Evolutionary conservation across 192 early-diverging fungal species (phyloP).

Genomic region (Backusella tuberculispora): DNA sequence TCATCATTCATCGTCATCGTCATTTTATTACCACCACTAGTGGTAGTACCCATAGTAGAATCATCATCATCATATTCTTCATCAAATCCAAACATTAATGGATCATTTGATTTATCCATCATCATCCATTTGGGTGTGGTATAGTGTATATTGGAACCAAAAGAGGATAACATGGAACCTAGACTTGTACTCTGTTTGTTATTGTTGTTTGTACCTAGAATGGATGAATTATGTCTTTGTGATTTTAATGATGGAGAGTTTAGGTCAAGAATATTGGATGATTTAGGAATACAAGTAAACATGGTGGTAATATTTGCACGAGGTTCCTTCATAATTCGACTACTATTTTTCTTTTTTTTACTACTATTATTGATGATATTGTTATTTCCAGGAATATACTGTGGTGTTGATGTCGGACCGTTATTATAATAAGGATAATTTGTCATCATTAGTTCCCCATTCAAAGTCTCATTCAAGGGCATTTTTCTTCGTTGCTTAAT

Average conservation of each 20-base stretch:
- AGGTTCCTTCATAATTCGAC: not conserved
- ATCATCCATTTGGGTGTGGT: constrained; percentile 22
- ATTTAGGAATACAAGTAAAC: constrained; percentile 27
- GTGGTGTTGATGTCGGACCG: not conserved
- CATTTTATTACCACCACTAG: not conserved
- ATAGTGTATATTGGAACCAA: constrained; percentile 20
- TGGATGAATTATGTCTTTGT: not conserved
- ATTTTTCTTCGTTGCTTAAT: constrained; percentile 45
- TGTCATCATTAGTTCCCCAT: not conserved
- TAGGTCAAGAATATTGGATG: constrained; percentile 12
- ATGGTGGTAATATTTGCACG: constrained; percentile 31
- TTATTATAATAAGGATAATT: too few relatives aligned
- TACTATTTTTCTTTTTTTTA: too few relatives aligned
- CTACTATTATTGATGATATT: too few relatives aligned
- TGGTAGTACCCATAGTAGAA: not conserved
- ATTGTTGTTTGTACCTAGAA: not conserved
- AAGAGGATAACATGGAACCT: constrained; percentile 26
- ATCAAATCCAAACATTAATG: constrained; percentile 42
- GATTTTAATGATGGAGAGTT: constrained; percentile 1
- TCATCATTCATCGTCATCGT: constrained; percentile 45
- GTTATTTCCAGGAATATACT: not conserved
- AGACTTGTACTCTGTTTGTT: constrained; percentile 25
- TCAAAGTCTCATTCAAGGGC: not conserved
- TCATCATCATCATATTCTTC: constrained; percentile 28
- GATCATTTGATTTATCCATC: constrained; percentile 31